A percentile compares a stretch with the other conserved stretches of the same genome.
Conservation (phyloP, 805 yeast genomes). For the Saccharomycopsis javanensis region DNA sequence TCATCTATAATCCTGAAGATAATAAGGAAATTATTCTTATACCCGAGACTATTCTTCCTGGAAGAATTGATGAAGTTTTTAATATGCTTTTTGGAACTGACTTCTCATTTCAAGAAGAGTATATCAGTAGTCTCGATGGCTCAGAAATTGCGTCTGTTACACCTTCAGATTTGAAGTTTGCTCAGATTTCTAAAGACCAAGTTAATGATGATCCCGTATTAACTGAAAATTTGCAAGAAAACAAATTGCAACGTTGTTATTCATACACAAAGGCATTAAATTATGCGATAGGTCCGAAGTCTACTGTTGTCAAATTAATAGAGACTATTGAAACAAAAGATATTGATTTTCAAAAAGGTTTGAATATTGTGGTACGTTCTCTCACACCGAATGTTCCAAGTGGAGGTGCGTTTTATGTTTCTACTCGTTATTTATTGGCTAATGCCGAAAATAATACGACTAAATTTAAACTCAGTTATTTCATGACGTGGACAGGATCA, state of each 20-base stretch:
- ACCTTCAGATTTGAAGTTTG: constrained; percentile 21
- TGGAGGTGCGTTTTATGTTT: constrained; percentile 70
- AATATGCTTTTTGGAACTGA: constrained; percentile 60
- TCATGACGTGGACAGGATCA: constrained; percentile 80
- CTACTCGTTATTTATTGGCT: constrained; percentile 58
- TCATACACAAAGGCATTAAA: constrained; percentile 66
- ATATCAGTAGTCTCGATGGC: constrained; percentile 32
- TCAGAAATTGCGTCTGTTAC: constrained; percentile 25
- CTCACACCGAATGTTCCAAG: constrained; percentile 93
- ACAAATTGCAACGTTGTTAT: constrained; percentile 40
- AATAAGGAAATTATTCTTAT: constrained; percentile 45
- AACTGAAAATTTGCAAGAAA: constrained; percentile 30
- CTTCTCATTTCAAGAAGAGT: constrained; percentile 32
- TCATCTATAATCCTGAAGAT: constrained; percentile 25
- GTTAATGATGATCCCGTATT: constrained; percentile 26
- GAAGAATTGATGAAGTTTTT: constrained; percentile 71
- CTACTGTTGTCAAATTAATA: constrained; percentile 55
- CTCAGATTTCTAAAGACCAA: constrained; percentile 24
- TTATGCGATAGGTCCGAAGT: constrained; percentile 86
- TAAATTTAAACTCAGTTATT: constrained; percentile 52
- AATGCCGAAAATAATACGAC: constrained; percentile 68
- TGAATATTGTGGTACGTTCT: constrained; percentile 54
- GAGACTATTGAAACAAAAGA: constrained; percentile 44
- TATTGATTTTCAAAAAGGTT: constrained; percentile 42
- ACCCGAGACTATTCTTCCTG: constrained; percentile 41